A percentile compares a stretch with the other conserved stretches of the same genome.
Conservation (phyloP, 441 rosid species). For the Erodium moschatum region DNA sequence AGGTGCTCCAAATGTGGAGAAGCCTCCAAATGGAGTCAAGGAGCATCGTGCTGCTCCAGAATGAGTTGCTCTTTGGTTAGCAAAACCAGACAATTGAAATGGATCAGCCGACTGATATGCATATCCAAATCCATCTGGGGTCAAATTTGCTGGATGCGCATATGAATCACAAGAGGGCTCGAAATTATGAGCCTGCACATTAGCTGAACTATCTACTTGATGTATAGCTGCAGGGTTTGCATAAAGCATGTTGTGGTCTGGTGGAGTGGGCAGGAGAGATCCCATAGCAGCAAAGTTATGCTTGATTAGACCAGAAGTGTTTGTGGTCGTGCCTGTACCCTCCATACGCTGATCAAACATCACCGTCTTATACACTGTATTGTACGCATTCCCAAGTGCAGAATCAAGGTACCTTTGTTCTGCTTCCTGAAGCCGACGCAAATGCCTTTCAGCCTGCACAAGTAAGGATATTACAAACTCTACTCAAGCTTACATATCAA, state of each 20-base stretch:
- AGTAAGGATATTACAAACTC: background rate
- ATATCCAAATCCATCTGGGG: background rate
- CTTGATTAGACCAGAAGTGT: background rate
- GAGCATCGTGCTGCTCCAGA: too few species aligned
- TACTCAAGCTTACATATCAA: conserved; percentile 6
- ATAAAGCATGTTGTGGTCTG: background rate
- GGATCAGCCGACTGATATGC: too few species aligned
- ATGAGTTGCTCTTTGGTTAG: too few species aligned
- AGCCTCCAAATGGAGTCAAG: background rate
- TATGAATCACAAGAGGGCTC: background rate
- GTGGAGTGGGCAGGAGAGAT: background rate
- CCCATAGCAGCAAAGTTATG: conserved; percentile 6
- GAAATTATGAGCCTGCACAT: background rate
- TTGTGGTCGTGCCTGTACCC: background rate
- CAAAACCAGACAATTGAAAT: too few species aligned
- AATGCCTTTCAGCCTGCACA: conserved; percentile 16
- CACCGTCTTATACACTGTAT: background rate
- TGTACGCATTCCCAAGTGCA: conserved; percentile 7
- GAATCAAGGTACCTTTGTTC: conserved; percentile 4
- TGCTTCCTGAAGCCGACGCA: conserved; percentile 18
- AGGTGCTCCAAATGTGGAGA: background rate
- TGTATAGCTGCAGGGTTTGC: background rate
- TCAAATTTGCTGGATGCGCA: background rate
- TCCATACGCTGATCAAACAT: conserved; percentile 1
- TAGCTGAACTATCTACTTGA: too few species aligned